Evolutionary conservation across 768 basidiomycete genomes (phyloP), one percentile per base, ranked within the genome.

Genomic region (Tremella mesenterica): DNA sequence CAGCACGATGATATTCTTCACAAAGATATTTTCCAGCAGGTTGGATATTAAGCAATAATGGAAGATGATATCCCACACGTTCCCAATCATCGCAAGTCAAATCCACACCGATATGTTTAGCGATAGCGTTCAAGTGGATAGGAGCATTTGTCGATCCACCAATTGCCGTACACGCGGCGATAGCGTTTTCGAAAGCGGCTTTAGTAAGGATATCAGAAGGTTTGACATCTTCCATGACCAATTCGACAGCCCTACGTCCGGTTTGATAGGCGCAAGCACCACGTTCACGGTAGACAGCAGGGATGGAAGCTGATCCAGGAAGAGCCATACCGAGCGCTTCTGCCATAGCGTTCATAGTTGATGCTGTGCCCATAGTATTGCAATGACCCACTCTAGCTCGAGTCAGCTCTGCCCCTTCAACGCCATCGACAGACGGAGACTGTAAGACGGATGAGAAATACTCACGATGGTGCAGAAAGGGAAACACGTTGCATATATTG

Each of bases 311-410:
- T 16, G 53, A 57, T 12, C 70, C 70, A 6, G 71, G 71, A 5
- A 73, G 55, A 20, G 71, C 59, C 71, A 73, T 73, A 33, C 71
- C 71, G 33, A 73, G 58, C 1, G 70, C 69, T 57, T 73, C 71
- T 26, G 68, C 63, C 39, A 71, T 50, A 5, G 71, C 70, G 49
- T 71, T 71, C 71, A 73, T 73, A 13, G 71, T 73, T 7, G 59
- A 61, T 2, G 71, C 71, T 4, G 71, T 73, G 5, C 69, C 69
- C 57, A 72, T 69, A 27, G 69, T 70, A 50, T 70, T 70, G 52
- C 70, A 72, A 53, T 69, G 67, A 5, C 67, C 63, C 14, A 59
- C 52, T 48, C 64, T 66, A 50, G 39, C 13, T 3, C 44, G 33
- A 23, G 33, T 21, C 9, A 29, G 25, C 3, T 13, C 13, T 2